phyloP scores from a whole-genome alignment of 768 basidiomycete species.

The Termitomyces sp. region DNA sequence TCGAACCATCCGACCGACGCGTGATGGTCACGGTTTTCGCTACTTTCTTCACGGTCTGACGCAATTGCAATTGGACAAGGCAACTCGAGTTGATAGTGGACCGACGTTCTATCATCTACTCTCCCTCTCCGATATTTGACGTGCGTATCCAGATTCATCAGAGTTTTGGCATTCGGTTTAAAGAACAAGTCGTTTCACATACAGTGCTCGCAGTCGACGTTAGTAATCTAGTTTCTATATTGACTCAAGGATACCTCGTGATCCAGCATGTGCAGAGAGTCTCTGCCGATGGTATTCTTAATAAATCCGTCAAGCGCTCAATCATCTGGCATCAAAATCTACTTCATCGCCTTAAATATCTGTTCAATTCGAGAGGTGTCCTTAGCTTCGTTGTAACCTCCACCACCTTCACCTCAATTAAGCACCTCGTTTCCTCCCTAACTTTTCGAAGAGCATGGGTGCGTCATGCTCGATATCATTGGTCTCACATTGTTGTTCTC shows the following conservation, averaged over 20 bases:
- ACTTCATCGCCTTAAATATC: neutral
- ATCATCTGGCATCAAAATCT: neutral
- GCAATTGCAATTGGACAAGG: neutral
- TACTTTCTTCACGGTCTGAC: neutral
- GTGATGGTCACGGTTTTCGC: neutral
- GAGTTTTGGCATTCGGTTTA: neutral
- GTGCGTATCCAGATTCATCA: neutral
- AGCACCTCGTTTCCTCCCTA: neutral
- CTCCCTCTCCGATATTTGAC: neutral
- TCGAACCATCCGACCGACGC: neutral
- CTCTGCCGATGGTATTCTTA: no score
- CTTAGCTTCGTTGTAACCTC: neutral
- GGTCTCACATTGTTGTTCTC: neutral
- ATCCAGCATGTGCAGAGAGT: neutral
- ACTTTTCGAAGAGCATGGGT: no score
- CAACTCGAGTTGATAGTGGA: neutral
- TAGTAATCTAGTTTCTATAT: neutral
- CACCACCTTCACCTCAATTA: neutral
- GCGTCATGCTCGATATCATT: neutral
- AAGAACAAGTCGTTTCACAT: neutral
- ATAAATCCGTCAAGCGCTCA: no score
- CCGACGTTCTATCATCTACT: neutral
- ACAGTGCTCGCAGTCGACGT: neutral
- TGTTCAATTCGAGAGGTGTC: neutral
- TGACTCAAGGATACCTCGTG: neutral